A percentile compares a stretch with the other conserved stretches of the same genome.
These are phyloP conservation scores for Colletotrichum melonis DNA, from an alignment of 2,329 filamentous ascomycete species.

Conservation along the genomic window DNA sequence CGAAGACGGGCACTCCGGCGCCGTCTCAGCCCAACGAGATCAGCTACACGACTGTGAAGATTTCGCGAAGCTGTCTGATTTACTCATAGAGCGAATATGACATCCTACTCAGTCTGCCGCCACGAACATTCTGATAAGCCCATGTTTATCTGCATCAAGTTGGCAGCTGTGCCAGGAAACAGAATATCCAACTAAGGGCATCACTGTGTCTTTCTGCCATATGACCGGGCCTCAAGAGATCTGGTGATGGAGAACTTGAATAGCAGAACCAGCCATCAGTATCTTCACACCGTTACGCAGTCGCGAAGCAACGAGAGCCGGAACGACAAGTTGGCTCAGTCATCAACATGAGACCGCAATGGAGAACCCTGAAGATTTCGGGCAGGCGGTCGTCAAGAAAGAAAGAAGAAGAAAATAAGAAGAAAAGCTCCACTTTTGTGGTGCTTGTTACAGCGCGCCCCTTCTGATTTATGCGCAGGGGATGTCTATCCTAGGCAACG, in stretches of 20 bases:
- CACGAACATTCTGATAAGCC: not conserved
- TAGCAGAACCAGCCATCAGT: not conserved
- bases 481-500: not conserved
- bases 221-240: too few species aligned
- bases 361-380: not conserved
- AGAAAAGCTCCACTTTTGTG: not conserved
- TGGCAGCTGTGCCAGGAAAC: not conserved
- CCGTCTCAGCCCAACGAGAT: not conserved
- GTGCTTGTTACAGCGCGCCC: not conserved
- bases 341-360: constrained; percentile 13
- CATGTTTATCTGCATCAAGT: not conserved
- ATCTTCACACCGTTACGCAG: not conserved
- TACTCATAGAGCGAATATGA: too few species aligned
- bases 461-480: constrained; percentile 13
- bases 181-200: not conserved
- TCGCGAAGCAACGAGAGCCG: constrained; percentile 3
- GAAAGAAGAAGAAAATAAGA: too few species aligned
- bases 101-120: too few species aligned
- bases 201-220: not conserved
- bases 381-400: not conserved
- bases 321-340: constrained; percentile 5
- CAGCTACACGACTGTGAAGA: not conserved
- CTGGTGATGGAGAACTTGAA: not conserved
- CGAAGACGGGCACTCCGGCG: not conserved
- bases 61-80: not conserved